Conservation (phyloP, 2,329 filamentous ascomycete genomes). For the Penicillium palitans region DNA sequence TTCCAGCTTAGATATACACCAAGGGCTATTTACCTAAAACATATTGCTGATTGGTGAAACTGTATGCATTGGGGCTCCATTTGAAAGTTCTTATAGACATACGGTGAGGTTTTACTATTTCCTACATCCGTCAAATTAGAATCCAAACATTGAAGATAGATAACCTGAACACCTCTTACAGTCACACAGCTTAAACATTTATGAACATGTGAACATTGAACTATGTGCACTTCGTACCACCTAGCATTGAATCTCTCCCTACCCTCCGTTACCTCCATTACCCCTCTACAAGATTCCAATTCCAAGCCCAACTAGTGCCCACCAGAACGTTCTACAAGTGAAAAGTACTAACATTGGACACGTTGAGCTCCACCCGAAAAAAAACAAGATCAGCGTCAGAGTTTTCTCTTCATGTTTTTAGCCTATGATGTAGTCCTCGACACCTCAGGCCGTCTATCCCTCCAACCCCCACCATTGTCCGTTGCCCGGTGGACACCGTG, state of each 20-base stretch:
- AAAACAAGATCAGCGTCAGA: constrained; percentile 13
- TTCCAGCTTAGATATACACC: not conserved
- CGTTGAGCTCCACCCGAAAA: not conserved
- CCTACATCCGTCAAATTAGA: not conserved
- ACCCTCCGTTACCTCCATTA: not conserved
- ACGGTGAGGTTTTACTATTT: not conserved
- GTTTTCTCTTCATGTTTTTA: constrained; percentile 3
- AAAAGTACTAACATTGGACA: not conserved
- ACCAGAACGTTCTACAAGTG: not conserved
- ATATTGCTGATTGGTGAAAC: not conserved
- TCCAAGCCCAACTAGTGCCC: not conserved
- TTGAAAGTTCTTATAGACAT: not conserved
- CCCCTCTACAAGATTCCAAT: not conserved
- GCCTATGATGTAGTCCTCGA: constrained; percentile 2
- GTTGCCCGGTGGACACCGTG: constrained; percentile 5
- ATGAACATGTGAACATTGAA: not conserved
- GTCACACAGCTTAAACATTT: not conserved
- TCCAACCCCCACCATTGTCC: constrained; percentile 1
- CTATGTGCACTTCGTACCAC: not conserved
- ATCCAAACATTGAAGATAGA: not conserved
- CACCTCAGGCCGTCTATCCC: not conserved
- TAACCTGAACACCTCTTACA: not conserved
- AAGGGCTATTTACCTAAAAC: not conserved
- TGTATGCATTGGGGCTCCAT: not conserved
- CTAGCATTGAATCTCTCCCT: not conserved